Evolutionary conservation across 805 yeast species (phyloP).

Genomic region (Saturnispora dispora): DNA sequence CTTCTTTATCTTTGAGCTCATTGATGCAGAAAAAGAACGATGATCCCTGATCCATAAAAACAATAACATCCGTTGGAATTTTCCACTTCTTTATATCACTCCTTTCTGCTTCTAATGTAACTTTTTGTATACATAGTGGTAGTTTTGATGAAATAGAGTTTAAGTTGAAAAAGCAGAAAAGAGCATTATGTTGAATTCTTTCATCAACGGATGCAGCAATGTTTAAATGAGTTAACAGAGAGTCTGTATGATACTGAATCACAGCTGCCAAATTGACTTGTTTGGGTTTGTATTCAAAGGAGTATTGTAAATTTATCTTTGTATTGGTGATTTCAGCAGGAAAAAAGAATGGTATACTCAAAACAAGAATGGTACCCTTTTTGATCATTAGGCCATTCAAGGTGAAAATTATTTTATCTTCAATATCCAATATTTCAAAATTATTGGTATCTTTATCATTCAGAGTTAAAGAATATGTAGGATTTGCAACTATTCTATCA

Average conservation of each 20-base stretch:
- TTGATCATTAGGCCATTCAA: constrained; percentile 6
- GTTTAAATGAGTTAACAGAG: constrained; percentile 44
- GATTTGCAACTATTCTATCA: constrained; percentile 20
- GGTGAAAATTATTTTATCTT: constrained; percentile 14
- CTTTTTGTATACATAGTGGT: constrained; percentile 47
- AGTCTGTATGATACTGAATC: constrained; percentile 15
- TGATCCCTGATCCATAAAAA: constrained; percentile 64
- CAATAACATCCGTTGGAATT: constrained; percentile 33
- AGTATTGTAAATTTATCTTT: constrained; percentile 16
- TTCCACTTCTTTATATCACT: constrained; percentile 23
- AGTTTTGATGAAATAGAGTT: constrained; percentile 42
- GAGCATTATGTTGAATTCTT: constrained; percentile 45
- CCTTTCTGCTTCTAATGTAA: constrained; percentile 22
- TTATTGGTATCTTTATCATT: constrained; percentile 9
- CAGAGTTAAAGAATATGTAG: constrained; percentile 10
- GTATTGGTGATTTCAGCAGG: constrained; percentile 29
- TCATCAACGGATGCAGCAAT: constrained; percentile 77
- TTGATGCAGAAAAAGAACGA: constrained; percentile 50
- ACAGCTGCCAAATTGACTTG: constrained; percentile 3
- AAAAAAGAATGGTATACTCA: constrained; percentile 27
- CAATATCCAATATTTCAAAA: constrained; percentile 11
- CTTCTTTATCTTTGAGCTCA: constrained; percentile 26
- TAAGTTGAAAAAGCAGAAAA: constrained; percentile 48
- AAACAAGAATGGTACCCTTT: constrained; percentile 7
- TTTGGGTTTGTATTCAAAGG: constrained; percentile 10